Conservation (phyloP, 2,329 filamentous ascomycete species). For the Colletotrichum endophyticum region DNA sequence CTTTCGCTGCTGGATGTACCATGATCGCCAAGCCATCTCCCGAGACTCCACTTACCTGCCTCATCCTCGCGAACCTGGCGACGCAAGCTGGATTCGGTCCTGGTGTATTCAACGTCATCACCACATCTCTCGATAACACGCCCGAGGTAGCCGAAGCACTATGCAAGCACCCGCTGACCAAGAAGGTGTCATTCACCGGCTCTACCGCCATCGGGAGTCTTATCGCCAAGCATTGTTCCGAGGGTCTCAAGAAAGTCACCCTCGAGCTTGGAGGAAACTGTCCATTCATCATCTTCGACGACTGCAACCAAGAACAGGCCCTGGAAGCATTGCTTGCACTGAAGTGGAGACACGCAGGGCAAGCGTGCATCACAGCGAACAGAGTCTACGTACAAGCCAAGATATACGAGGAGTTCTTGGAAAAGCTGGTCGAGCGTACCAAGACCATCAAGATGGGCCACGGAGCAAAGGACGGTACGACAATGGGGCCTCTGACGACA, state of each 20-base stretch:
- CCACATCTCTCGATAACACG: conserved; percentile 49
- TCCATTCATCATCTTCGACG: conserved; percentile 68
- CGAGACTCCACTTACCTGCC: conserved; percentile 75
- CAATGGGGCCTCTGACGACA: conserved; percentile 66
- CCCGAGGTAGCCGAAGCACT: conserved; percentile 50
- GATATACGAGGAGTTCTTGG: conserved; percentile 66
- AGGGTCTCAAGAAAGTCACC: conserved; percentile 69
- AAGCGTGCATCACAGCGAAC: conserved; percentile 60
- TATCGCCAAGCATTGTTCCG: conserved; percentile 66
- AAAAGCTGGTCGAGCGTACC: conserved; percentile 57
- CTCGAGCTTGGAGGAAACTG: conserved; percentile 77
- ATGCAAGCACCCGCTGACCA: conserved; percentile 48
- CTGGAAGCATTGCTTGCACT: conserved; percentile 57
- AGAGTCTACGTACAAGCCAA: conserved; percentile 39
- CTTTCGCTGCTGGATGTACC: conserved; percentile 75
- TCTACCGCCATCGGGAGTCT: conserved; percentile 73
- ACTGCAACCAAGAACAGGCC: conserved; percentile 69
- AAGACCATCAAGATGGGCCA: conserved; percentile 64
- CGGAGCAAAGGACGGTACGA: conserved; percentile 59
- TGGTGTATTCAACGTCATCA: conserved; percentile 66
- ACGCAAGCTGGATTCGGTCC: conserved; percentile 76
- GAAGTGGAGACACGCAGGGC: conserved; percentile 29
- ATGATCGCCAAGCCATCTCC: conserved; percentile 78
- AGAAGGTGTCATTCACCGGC: conserved; percentile 80
- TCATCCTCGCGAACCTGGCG: conserved; percentile 72